Conservation (phyloP, 306 rosid genomes). For the Biancaea sappan region DNA sequence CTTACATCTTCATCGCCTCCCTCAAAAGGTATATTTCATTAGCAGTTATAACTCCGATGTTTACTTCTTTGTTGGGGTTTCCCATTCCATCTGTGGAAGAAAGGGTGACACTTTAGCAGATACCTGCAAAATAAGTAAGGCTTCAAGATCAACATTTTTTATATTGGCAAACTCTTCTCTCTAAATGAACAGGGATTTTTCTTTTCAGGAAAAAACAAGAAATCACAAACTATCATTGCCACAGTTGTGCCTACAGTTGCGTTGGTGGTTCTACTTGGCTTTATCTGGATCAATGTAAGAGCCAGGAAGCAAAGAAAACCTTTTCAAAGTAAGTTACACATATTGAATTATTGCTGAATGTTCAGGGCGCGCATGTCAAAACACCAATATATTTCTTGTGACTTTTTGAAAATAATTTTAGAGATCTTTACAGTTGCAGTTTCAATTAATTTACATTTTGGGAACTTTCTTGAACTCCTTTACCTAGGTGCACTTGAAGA, state of each 20-base stretch:
- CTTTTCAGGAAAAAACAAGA: constrained; percentile 38
- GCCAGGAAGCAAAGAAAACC: constrained; percentile 18
- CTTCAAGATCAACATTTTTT: neutral
- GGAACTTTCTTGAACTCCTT: neutral
- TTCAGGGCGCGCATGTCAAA: neutral
- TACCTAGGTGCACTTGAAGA: constrained; percentile 11
- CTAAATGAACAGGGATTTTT: neutral
- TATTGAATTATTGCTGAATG: neutral
- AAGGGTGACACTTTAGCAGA: neutral
- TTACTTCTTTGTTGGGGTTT: neutral
- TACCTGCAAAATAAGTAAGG: neutral
- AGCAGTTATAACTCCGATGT: neutral
- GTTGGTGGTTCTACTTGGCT: constrained; percentile 27
- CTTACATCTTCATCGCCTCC: no score
- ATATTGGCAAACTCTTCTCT: neutral
- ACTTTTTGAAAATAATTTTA: constrained; percentile 24
- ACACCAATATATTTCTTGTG: neutral
- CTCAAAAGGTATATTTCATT: neutral
- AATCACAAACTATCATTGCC: constrained; percentile 1
- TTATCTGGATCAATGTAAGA: constrained; percentile 31
- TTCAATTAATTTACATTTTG: neutral
- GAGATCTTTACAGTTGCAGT: neutral
- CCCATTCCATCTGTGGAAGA: neutral
- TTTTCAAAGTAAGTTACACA: constrained; percentile 23
- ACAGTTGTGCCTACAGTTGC: constrained; percentile 27